These are phyloP conservation scores for Ophiostoma sp. DNA, from an alignment of 2,329 filamentous ascomycete species.

Conservation along the genomic window DNA sequence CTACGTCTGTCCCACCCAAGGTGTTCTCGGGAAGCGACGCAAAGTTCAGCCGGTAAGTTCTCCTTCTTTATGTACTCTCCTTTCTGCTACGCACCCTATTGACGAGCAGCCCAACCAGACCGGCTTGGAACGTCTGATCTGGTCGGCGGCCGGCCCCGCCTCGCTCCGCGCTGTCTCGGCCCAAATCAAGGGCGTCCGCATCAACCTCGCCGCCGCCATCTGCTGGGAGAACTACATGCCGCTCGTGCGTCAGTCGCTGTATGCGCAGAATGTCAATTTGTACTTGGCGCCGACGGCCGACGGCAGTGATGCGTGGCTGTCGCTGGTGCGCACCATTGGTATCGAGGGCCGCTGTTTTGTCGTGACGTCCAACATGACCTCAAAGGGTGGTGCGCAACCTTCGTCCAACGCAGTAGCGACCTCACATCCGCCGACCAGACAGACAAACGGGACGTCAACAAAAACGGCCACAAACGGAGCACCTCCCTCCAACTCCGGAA, in stretches of 20 bases:
- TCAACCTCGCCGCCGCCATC: constrained; percentile 84
- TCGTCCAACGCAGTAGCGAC: not conserved
- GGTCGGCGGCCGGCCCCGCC: constrained; percentile 80
- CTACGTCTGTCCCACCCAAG: constrained; percentile 74
- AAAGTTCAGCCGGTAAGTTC: constrained; percentile 82
- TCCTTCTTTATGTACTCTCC: not conserved
- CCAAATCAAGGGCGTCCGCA: constrained; percentile 71
- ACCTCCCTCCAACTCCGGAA: constrained; percentile 22
- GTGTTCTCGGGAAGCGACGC: constrained; percentile 78
- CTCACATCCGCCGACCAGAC: not conserved
- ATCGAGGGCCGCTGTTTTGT: constrained; percentile 84
- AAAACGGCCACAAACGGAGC: not conserved
- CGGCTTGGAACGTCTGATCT: constrained; percentile 77
- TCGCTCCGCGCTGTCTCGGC: constrained; percentile 80
- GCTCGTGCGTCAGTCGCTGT: constrained; percentile 76
- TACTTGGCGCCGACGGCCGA: constrained; percentile 92
- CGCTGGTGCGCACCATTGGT: constrained; percentile 78
- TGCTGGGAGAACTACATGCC: constrained; percentile 99
- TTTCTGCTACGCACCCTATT: not conserved
- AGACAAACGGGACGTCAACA: not conserved
- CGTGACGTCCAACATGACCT: constrained; percentile 80
- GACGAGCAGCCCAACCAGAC: constrained; percentile 48
- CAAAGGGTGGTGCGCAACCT: constrained; percentile 35
- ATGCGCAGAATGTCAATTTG: constrained; percentile 86
- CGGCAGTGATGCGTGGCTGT: constrained; percentile 76